Percentiles rank a stretch among this genome's conserved stretches.
phyloP scores from a whole-genome alignment of 305 asterid species.

The Fraxinus floribunda region DNA sequence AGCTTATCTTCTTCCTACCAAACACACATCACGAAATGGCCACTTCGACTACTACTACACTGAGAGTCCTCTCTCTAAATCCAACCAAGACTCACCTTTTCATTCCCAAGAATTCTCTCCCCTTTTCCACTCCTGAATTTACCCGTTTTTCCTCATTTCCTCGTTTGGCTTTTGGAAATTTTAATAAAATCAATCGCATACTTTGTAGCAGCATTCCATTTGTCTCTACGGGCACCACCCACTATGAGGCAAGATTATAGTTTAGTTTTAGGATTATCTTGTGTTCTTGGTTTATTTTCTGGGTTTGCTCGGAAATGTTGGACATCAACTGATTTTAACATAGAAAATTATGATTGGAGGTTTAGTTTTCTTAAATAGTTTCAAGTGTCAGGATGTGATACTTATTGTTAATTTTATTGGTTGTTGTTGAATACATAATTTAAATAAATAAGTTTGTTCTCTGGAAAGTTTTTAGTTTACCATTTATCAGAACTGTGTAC shows the following conservation, averaged over 20 bases:
- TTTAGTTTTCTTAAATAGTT: not conserved
- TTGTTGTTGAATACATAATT: not conserved
- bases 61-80: constrained; percentile 31
- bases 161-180: constrained; percentile 20
- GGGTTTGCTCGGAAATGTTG: not conserved
- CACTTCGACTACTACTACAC: constrained; percentile 24
- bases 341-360: not conserved
- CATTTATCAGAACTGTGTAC: not conserved
- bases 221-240: constrained; percentile 56
- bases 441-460: not conserved
- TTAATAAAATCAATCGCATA: constrained; percentile 32
- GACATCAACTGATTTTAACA: not conserved
- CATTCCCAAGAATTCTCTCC: not conserved
- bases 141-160: constrained; percentile 27
- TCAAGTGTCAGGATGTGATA: not conserved
- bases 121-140: constrained; percentile 28
- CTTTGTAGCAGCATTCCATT: constrained; percentile 47
- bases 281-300: not conserved
- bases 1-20: not conserved
- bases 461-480: not conserved
- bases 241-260: constrained; percentile 56
- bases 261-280: not conserved
- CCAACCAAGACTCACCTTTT: constrained; percentile 23
- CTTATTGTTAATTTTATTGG: not conserved
- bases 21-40: constrained; percentile 33